These are phyloP conservation scores for Nephelium lappaceum DNA, from an alignment of 345 rosid genomes.

Conservation along the genomic window DNA sequence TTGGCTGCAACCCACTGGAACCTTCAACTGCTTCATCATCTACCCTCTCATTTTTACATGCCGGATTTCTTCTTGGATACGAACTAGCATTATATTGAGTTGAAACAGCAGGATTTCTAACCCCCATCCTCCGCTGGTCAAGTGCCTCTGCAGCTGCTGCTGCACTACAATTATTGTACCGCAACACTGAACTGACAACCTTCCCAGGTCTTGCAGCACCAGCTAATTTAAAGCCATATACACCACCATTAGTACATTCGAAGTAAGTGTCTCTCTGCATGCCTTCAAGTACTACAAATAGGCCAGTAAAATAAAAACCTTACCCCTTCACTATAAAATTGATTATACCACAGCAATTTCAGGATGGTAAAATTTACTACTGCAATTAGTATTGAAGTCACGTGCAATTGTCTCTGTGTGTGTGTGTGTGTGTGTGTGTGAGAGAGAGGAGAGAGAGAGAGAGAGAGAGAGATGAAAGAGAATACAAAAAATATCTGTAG, in stretches of 20 bases:
- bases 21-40: constrained; percentile 73
- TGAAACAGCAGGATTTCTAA: constrained; percentile 61
- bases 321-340: not conserved
- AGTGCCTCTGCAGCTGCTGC: constrained; percentile 65
- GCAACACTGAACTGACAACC: constrained; percentile 80
- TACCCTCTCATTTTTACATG: constrained; percentile 65
- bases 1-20: constrained; percentile 70
- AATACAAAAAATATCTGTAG: not conserved
- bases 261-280: not conserved
- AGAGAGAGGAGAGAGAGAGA: accelerated
- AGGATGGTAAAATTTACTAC: not conserved
- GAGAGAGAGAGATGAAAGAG: not conserved
- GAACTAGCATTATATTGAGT: constrained; percentile 55
- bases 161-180: constrained; percentile 80
- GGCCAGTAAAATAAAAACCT: not conserved
- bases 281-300: not conserved
- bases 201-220: constrained; percentile 84
- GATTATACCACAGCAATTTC: not conserved
- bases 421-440: not conserved
- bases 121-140: constrained; percentile 66
- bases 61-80: constrained; percentile 67
- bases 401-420: not conserved
- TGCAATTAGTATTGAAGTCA: too few relatives aligned
- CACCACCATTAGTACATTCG: constrained; percentile 1
- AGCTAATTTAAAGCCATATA: constrained; percentile 37